phyloP scores from a whole-genome alignment of 768 basidiomycete genomes.

The Tubosaeta sp. region DNA sequence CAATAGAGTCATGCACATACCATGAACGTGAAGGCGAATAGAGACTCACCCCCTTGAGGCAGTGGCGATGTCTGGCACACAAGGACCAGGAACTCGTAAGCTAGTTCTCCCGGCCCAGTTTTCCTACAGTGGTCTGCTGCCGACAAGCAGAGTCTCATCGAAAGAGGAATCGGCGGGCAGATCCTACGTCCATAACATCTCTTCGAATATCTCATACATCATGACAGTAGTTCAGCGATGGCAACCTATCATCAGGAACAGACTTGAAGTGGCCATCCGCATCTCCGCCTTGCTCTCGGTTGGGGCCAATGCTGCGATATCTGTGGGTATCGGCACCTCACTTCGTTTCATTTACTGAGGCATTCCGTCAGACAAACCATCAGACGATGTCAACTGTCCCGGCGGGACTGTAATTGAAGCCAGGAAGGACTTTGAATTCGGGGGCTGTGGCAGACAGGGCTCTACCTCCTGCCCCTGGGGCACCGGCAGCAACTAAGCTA shows the following conservation, averaged over 20 bases:
- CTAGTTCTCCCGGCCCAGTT: too few species aligned
- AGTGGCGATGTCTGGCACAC: too few species aligned
- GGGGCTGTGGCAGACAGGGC: too few species aligned
- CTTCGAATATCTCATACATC: background rate
- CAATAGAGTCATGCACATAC: too few species aligned
- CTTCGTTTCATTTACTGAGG: background rate
- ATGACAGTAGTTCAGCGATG: background rate
- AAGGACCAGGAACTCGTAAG: too few species aligned
- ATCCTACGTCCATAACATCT: too few species aligned
- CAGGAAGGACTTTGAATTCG: too few species aligned
- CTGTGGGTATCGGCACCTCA: background rate
- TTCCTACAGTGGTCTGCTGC: too few species aligned
- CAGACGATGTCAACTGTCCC: background rate
- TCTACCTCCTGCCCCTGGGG: background rate
- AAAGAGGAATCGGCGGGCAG: too few species aligned
- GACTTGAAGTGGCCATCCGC: background rate
- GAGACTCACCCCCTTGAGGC: too few species aligned
- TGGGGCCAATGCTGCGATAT: background rate
- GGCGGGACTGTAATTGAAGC: background rate
- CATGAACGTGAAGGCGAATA: too few species aligned
- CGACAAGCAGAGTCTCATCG: too few species aligned
- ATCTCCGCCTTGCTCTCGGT: background rate
- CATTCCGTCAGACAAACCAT: background rate
- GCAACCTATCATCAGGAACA: background rate
- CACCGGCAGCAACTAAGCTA: background rate